These are phyloP conservation scores for Colletotrichum paranaense DNA, from an alignment of 2,329 filamentous ascomycete species.

Conservation along the genomic window DNA sequence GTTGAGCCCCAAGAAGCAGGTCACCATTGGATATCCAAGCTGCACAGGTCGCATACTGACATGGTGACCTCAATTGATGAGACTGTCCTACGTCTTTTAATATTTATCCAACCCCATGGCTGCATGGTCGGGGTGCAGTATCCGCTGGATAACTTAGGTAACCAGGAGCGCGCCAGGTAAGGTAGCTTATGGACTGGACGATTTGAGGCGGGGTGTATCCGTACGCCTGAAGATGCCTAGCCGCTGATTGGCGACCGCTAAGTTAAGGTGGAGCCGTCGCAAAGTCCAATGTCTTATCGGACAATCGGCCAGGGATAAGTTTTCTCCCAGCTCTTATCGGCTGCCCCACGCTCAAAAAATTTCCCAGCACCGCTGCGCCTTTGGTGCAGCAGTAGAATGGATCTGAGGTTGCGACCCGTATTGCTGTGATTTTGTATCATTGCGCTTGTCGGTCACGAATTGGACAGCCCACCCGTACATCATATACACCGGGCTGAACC, in stretches of 20 bases:
- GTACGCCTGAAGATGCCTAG: not conserved
- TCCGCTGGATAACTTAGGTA: not conserved
- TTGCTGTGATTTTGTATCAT: not conserved
- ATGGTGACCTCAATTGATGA: not conserved
- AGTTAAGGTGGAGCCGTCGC: not conserved
- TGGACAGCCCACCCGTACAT: not conserved
- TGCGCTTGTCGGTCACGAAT: constrained; percentile 13
- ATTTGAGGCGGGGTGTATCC: no score
- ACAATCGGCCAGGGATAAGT: constrained; percentile 32
- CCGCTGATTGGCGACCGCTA: not conserved
- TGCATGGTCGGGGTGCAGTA: not conserved
- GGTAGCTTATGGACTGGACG: no score
- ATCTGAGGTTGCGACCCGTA: not conserved
- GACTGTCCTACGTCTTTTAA: not conserved
- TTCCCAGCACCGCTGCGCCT: constrained; percentile 19
- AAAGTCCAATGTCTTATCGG: constrained; percentile 24
- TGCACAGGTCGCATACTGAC: not conserved
- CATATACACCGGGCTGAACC: not conserved
- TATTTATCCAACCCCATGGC: constrained; percentile 8
- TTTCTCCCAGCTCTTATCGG: constrained; percentile 35
- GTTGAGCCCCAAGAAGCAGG: not conserved
- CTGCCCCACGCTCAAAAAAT: constrained; percentile 35
- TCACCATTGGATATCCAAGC: not conserved
- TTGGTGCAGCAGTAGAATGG: not conserved
- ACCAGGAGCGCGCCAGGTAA: no score